Conservation (phyloP, 1,284 basidiomycete genomes). For the Ceratobasidium sp. region DNA sequence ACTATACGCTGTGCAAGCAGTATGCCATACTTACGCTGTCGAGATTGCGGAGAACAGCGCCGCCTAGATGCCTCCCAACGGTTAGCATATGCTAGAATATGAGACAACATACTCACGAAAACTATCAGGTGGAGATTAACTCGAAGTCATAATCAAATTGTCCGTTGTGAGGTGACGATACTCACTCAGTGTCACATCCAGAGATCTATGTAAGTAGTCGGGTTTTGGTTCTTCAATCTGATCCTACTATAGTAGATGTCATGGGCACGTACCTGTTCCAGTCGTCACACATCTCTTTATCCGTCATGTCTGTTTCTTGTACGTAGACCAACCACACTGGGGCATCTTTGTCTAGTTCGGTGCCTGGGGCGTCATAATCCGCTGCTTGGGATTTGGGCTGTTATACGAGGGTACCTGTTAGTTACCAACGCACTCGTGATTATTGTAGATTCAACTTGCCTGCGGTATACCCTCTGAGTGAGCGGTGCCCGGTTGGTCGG, state of each 20-base stretch:
- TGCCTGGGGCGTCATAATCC: neutral
- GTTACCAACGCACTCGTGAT: too few species aligned
- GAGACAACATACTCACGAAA: neutral
- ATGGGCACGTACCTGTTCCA: too few species aligned
- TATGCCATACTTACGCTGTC: constrained; percentile 2
- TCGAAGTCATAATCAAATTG: too few species aligned
- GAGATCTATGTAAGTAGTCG: neutral
- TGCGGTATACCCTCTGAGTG: too few species aligned
- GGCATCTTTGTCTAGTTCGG: constrained; percentile 8
- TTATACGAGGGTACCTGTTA: too few species aligned
- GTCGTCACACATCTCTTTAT: neutral
- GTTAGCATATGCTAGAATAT: neutral
- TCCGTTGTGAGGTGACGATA: too few species aligned
- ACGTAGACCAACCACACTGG: constrained; percentile 12
- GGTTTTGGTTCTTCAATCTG: too few species aligned
- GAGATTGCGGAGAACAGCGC: constrained; percentile 18
- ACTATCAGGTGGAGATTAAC: neutral
- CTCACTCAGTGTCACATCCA: too few species aligned
- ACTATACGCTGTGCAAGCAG: neutral
- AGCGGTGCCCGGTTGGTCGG: too few species aligned
- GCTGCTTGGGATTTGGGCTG: neutral
- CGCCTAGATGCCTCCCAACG: neutral
- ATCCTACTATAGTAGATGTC: too few species aligned
- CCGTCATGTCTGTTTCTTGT: neutral
- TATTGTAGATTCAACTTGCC: too few species aligned